Evolutionary conservation across 2,329 filamentous ascomycete genomes (phyloP).

Genomic region (Exophiala calicioides): DNA sequence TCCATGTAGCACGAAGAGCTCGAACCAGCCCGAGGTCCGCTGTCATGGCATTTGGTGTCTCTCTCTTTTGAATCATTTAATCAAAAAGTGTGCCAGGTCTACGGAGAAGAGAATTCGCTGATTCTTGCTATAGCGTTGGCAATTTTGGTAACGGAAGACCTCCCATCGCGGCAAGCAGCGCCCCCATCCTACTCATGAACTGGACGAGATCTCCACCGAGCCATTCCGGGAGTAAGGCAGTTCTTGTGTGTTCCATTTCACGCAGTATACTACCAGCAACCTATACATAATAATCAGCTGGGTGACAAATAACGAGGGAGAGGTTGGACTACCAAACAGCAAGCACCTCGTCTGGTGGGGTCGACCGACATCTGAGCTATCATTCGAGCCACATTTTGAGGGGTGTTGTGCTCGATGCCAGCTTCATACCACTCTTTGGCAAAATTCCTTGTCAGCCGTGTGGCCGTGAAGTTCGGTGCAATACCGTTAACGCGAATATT

Average conservation of each 20-base stretch:
- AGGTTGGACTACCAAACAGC: slow-evolving; percentile 2
- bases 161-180: slow-evolving; percentile 2
- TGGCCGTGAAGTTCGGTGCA: slow-evolving; percentile 51
- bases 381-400: neutral
- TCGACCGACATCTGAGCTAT: neutral
- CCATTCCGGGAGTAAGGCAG: neutral
- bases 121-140: neutral
- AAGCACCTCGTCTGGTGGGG: neutral
- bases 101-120: too few relatives aligned
- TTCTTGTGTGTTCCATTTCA: slow-evolving; percentile 2
- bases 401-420: neutral
- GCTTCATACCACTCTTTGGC: neutral
- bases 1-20: too few relatives aligned
- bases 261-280: slow-evolving; percentile 4
- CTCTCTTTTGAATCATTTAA: too few relatives aligned
- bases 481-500: slow-evolving; percentile 48
- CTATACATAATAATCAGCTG: neutral
- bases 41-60: too few relatives aligned
- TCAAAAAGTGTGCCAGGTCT: too few relatives aligned
- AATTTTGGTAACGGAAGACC: neutral
- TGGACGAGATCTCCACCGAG: slow-evolving; percentile 2
- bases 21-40: too few relatives aligned
- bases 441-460: neutral
- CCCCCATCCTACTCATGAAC: neutral
- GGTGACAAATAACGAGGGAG: neutral